phyloP scores from a whole-genome alignment of 2,329 filamentous ascomycete species.

The Epichloe glyceriae region DNA sequence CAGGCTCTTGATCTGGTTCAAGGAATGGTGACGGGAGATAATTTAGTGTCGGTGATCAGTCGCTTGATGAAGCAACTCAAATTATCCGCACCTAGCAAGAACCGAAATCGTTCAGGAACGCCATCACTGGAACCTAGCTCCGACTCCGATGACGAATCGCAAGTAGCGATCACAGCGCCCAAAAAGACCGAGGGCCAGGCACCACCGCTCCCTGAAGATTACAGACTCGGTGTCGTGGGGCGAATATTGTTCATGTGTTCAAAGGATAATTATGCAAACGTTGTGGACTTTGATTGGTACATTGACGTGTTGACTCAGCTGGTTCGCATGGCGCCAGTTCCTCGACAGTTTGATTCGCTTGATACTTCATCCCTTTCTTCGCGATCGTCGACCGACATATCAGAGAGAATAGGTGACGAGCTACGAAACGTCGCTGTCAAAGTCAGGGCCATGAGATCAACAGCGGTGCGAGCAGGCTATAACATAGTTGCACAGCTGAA shows the following conservation, averaged over 20 bases:
- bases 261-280: conserved; percentile 71
- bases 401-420: conserved; percentile 68
- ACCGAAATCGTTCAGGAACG: conserved; percentile 26
- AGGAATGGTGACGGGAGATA: conserved; percentile 85
- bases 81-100: conserved; percentile 41
- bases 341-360: conserved; percentile 27
- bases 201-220: conserved; percentile 69
- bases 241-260: conserved; percentile 84
- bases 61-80: conserved; percentile 79
- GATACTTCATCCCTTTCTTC: conserved; percentile 17
- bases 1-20: conserved; percentile 84
- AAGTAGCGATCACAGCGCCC: conserved; percentile 26
- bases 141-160: conserved; percentile 38
- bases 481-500: conserved; percentile 51
- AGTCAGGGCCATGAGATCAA: conserved; percentile 67
- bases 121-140: conserved; percentile 31
- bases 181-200: conserved; percentile 25
- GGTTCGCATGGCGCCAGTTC: conserved; percentile 53
- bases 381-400: conserved; percentile 31
- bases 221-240: conserved; percentile 68
- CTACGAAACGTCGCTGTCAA: conserved; percentile 84
- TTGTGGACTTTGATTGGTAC: conserved; percentile 95
- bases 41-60: conserved; percentile 70
- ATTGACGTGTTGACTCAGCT: conserved; percentile 81
- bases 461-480: conserved; percentile 75